Base-by-base conservation (phyloP, 164 flowering plant species). In the Protea cynaroides region DNA sequence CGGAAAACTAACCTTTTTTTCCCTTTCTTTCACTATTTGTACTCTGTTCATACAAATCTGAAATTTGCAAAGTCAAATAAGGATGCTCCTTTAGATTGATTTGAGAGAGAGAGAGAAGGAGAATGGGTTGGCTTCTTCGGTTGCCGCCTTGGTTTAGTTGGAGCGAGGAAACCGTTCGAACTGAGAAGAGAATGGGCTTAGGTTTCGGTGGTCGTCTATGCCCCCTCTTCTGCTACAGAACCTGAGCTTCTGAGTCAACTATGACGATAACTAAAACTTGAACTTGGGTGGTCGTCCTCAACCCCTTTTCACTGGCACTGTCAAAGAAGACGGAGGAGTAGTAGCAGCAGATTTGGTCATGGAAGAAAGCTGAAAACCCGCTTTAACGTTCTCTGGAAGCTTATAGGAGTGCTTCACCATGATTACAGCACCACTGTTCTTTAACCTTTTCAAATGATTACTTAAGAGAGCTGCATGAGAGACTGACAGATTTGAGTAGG, bases 401-500 rank as follows among this genome's bases (percentile, higher is more conserved):
- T 62, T 75, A 79, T 86, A 88, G 38, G 89, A 86, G 65, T 83
- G 81, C 68, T 83, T 86, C 61, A 71, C 67, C 86, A 82, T 76
- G 24, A 82, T 70, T 19, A 88, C 80, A 8, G 49, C 47, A 2
- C 90, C 91, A 18, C 8, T 65, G 57, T 52, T 67, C 68, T 81
- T 88, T 73, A 88, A 65, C 6, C 74, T 71, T 69, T 79, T 82
- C 53, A 88, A 76, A 68, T 85, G 79, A 56, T 75, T 78, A 71
- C 81, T 80, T 76, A 88, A 66, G 79, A 84, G 51, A 25, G 79
- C 74, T 4, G 84, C 55, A 80, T 88, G 90, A 40, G 69, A 61
- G 1, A 76, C 59, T 6, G 96, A 90, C 2, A 86, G 75, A 62
- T 71, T 75, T 0, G 74, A 0, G 74, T 79, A 84, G 12, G 43